phyloP scores from a whole-genome alignment of 306 rosid genomes.

The Rubus idaeus region DNA sequence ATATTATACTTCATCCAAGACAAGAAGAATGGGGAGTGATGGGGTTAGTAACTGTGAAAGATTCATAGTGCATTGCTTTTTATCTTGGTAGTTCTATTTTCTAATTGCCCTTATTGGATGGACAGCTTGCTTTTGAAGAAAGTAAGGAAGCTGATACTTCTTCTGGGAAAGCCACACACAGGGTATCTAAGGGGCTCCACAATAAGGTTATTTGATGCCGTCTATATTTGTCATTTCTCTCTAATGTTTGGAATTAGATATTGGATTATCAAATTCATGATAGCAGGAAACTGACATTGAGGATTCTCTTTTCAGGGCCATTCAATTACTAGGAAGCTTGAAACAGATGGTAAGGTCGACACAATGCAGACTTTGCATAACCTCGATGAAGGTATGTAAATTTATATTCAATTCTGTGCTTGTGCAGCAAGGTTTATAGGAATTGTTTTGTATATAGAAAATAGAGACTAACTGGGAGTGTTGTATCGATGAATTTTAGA shows the following conservation, averaged over 20 bases:
- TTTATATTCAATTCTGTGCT: neutral
- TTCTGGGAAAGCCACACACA: conserved; percentile 63
- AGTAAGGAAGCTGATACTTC: conserved; percentile 79
- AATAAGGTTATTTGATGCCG: conserved; percentile 44
- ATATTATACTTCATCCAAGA: conserved; percentile 64
- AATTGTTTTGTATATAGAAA: neutral
- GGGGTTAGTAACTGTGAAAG: conserved; percentile 53
- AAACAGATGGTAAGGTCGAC: conserved; percentile 80
- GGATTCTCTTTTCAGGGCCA: conserved; percentile 59
- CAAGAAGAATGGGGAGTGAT: conserved; percentile 78
- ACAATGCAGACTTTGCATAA: conserved; percentile 82
- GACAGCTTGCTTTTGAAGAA: conserved; percentile 75
- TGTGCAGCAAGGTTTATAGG: neutral
- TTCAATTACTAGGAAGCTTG: conserved; percentile 63
- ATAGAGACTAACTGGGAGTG: neutral
- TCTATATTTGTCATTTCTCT: neutral
- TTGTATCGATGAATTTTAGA: conserved; percentile 44
- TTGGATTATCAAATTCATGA: neutral
- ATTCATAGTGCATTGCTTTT: neutral
- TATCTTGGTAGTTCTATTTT: neutral
- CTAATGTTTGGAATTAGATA: neutral
- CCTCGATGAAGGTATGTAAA: conserved; percentile 62
- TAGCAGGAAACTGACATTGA: neutral
- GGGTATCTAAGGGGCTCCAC: conserved; percentile 63
- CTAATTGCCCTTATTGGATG: conserved; percentile 27